A percentile compares a stretch with the other conserved stretches of the same genome.
These are phyloP conservation scores for Porogramme epimiltina DNA, from an alignment of 1,284 basidiomycete genomes.

Conservation along the genomic window DNA sequence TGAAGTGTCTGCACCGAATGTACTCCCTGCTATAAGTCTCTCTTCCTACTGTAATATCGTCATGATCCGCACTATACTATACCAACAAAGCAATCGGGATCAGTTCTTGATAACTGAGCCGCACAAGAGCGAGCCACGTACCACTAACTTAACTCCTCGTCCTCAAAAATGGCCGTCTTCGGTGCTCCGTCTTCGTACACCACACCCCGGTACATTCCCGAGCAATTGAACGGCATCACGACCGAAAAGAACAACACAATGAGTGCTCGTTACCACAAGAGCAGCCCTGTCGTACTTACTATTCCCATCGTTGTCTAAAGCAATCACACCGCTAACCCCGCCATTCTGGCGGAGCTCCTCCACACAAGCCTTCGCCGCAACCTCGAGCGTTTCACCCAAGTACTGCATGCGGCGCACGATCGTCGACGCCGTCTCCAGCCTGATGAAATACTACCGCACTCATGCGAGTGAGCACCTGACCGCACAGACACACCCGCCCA, in stretches of 20 bases:
- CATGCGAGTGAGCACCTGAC: background rate
- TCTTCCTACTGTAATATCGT: too few relatives aligned
- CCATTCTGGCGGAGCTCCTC: slow-evolving; percentile 52
- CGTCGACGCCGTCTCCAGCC: slow-evolving; percentile 64
- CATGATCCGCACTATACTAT: too few relatives aligned
- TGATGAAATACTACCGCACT: slow-evolving; percentile 70
- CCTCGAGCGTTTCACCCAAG: slow-evolving; percentile 52
- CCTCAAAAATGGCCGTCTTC: slow-evolving; percentile 75
- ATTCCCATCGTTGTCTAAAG: slow-evolving; percentile 46
- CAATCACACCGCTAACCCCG: slow-evolving; percentile 75
- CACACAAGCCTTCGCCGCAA: slow-evolving; percentile 58
- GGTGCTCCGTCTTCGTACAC: slow-evolving; percentile 66
- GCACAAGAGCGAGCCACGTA: too few relatives aligned
- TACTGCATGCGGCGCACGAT: slow-evolving; percentile 70
- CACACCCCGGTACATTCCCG: slow-evolving; percentile 82
- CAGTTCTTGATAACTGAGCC: too few relatives aligned
- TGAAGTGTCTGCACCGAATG: too few relatives aligned
- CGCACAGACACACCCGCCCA: background rate
- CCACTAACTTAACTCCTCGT: slow-evolving; percentile 52
- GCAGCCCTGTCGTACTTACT: slow-evolving; percentile 26
- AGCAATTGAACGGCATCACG: slow-evolving; percentile 69
- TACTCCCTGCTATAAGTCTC: too few relatives aligned
- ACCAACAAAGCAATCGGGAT: too few relatives aligned
- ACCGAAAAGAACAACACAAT: slow-evolving; percentile 47
- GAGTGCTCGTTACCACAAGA: background rate